phyloP scores from a whole-genome alignment of 768 basidiomycete genomes.

The Russula sp. region DNA sequence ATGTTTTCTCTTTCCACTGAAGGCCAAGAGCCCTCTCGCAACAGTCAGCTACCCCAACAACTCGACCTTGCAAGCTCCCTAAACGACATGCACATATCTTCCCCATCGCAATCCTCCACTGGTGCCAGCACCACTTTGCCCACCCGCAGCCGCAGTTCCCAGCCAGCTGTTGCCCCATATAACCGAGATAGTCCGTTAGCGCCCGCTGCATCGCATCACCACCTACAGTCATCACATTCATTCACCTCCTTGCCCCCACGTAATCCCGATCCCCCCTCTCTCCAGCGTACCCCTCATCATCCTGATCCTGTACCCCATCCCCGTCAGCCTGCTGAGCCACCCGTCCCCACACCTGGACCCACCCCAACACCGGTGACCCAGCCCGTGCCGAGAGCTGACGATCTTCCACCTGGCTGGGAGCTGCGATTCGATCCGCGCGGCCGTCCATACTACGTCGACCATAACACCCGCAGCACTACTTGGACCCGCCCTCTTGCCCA shows the following conservation, averaged over 20 bases:
- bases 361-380: constrained; percentile 32
- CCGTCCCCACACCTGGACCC: constrained; percentile 13
- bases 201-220: constrained; percentile 7
- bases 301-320: constrained; percentile 7
- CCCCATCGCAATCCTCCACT: not conserved
- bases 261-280: constrained; percentile 35
- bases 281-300: constrained; percentile 15
- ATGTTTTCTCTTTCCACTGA: constrained; percentile 53
- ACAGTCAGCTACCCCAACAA: constrained; percentile 26
- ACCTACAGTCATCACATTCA: constrained; percentile 24
- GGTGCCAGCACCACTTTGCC: constrained; percentile 7
- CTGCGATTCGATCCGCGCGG: constrained; percentile 69
- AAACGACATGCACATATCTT: constrained; percentile 21
- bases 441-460: constrained; percentile 84
- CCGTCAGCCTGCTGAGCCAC: constrained; percentile 14
- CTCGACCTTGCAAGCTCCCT: constrained; percentile 25
- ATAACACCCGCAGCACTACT: constrained; percentile 74
- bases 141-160: constrained; percentile 19
- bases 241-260: constrained; percentile 18
- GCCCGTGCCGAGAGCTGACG: constrained; percentile 48
- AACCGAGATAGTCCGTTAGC: constrained; percentile 18
- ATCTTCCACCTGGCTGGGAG: constrained; percentile 81
- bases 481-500: constrained; percentile 60
- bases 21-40: constrained; percentile 27
- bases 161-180: not conserved